Base-by-base conservation (phyloP, 495 filamentous ascomycete species). In the Rostrohypoxylon terebratum region DNA sequence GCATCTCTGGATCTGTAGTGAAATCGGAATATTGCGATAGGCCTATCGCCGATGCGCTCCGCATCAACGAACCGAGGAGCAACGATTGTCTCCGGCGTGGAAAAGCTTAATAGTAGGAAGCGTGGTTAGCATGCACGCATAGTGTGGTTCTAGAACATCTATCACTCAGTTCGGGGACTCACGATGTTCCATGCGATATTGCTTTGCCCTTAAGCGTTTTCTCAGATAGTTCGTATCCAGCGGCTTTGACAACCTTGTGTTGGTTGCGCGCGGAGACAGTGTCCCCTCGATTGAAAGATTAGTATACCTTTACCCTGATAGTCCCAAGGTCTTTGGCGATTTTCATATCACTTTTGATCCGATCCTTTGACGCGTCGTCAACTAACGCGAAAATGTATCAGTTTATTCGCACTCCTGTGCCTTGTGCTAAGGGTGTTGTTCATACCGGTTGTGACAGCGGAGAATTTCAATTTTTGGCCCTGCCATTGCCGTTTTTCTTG, bases 1-100 rank as follows among this genome's bases (percentile, higher is more conserved):
- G 74, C 71, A 69, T 72, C 74, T 76, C 55, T 72, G 0, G 76
- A 78, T 69, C 65, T 66, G n/a, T 78, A 78, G 28, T 72, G 36
- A 23, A 78, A 78, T 28, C 18, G 40, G 33, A 76, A 75, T 2
- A 71, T 13, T 13, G 65, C 72, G 23, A 75, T 68, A 7, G 75
- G 75, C 1, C 28, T 53, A 0, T 33, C 9, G 10, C 62, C 45
- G 7, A 64, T 4, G 14, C 36, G 8, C 0, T 0, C 4, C 11
- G 38, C 4, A 1, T 44, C 5, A 6, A 34, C 2, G 23, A 38
- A 3, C 0, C 23, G 1, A 3, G 16, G 48, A 13, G n/a, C 7
- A 3, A 0, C 11, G n/a, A 3, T 58, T 0, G 3, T 51, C 1
- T 28, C 6, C 1, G 33, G 14, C 13, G 36, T 0, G 10, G 63